A percentile compares a stretch with the other conserved stretches of the same genome.
Conservation (phyloP, 768 basidiomycete genomes). For the Megacollybia marginata region DNA sequence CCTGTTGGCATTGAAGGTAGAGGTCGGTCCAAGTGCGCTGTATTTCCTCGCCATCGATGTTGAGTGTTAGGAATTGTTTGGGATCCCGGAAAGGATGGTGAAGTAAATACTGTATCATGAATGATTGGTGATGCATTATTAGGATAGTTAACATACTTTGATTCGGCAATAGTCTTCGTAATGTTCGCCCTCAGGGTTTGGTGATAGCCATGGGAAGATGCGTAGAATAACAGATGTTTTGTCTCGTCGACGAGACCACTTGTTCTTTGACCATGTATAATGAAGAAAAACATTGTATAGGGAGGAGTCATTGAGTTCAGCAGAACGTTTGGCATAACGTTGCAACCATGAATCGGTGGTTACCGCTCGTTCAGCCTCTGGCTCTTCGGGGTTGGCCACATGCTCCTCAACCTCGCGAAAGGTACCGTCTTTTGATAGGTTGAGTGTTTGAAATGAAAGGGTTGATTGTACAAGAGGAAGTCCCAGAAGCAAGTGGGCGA, state of each 20-base stretch:
- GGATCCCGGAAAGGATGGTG: not conserved
- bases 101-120: too few relatives aligned
- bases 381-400: too few relatives aligned
- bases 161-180: not conserved
- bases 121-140: too few relatives aligned
- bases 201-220: not conserved
- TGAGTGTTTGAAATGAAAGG: slow-evolving; percentile 8
- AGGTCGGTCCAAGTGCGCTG: not conserved
- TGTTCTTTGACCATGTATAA: not conserved
- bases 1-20: not conserved
- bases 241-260: not conserved
- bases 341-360: not conserved
- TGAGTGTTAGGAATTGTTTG: not conserved
- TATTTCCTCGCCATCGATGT: not conserved
- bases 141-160: too few relatives aligned
- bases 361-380: too few relatives aligned
- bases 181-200: not conserved
- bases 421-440: slow-evolving; percentile 3
- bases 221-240: not conserved
- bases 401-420: not conserved
- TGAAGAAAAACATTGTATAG: not conserved
- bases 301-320: not conserved
- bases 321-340: not conserved
- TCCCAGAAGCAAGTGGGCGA: slow-evolving; percentile 13
- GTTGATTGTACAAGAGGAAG: slow-evolving; percentile 12